A percentile compares a stretch with the other conserved stretches of the same genome.
Conservation (phyloP, 139 green algal genomes). For the Mesostigma viride region DNA sequence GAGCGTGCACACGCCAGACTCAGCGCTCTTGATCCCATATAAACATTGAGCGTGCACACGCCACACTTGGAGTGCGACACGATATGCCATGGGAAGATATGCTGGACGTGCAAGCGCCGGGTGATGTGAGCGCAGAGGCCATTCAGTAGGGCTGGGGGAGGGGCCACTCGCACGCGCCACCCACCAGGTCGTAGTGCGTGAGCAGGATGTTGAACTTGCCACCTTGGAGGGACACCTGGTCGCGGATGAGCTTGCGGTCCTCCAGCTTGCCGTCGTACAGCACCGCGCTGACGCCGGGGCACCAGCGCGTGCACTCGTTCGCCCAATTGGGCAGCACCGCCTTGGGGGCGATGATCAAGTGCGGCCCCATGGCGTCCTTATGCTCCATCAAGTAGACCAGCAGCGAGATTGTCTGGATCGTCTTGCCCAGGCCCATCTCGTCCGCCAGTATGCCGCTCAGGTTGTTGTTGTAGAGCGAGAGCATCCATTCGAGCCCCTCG, state of each 20-base stretch:
- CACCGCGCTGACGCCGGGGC: constrained; percentile 36
- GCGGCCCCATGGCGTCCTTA: constrained; percentile 50
- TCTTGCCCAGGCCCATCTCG: constrained; percentile 50
- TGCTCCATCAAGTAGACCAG: constrained; percentile 44
- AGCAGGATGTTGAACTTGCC: constrained; percentile 52
- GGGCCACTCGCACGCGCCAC: too few relatives aligned
- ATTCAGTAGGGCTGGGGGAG: too few relatives aligned
- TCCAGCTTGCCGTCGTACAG: constrained; percentile 48
- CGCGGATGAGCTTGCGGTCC: constrained; percentile 38
- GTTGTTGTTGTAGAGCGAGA: constrained; percentile 54
- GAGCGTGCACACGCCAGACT: too few relatives aligned
- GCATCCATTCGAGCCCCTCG: constrained; percentile 46
- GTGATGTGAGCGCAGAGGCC: too few relatives aligned
- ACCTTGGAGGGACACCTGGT: constrained; percentile 1
- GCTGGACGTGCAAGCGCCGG: too few relatives aligned
- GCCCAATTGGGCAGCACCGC: constrained; percentile 57
- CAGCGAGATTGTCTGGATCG: constrained; percentile 45
- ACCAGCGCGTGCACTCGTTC: constrained; percentile 49
- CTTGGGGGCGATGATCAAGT: constrained; percentile 59
- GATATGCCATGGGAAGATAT: too few relatives aligned
- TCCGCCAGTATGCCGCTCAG: constrained; percentile 56
- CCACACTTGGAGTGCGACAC: too few relatives aligned
- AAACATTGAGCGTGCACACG: too few relatives aligned
- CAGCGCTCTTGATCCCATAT: too few relatives aligned
- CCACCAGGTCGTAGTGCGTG: constrained; percentile 42